A percentile compares a stretch with the other conserved stretches of the same genome.
These are phyloP conservation scores for Cladosporium cucumerinum DNA, from an alignment of 2,329 filamentous ascomycete genomes.

Conservation along the genomic window DNA sequence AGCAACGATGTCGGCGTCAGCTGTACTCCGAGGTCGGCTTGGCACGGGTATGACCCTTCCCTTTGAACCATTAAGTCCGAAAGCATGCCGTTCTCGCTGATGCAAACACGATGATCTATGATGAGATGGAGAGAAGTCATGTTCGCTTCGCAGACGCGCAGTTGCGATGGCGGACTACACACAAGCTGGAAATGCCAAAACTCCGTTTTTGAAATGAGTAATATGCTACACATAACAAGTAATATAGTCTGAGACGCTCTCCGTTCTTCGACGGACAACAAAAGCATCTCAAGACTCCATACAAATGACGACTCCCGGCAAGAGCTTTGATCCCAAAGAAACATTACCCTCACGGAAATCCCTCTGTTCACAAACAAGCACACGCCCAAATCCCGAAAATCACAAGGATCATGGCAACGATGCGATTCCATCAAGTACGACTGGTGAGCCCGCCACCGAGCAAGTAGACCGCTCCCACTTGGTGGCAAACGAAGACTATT, in stretches of 20 bases:
- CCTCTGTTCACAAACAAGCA: neutral
- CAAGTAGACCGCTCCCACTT: neutral
- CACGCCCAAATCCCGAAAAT: neutral
- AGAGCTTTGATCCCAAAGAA: neutral
- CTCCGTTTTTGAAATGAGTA: neutral
- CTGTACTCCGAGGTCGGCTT: constrained; percentile 1
- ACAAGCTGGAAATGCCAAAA: neutral
- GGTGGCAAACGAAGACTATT: constrained; percentile 26
- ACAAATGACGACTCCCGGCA: neutral
- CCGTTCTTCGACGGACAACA: neutral
- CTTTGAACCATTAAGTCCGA: neutral
- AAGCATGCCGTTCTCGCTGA: constrained; percentile 1
- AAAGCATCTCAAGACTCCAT: neutral
- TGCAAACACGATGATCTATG: neutral
- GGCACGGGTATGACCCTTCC: neutral
- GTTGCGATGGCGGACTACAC: neutral
- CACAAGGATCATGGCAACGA: neutral
- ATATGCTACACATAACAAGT: neutral
- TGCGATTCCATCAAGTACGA: neutral
- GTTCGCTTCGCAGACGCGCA: neutral
- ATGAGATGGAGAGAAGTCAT: neutral
- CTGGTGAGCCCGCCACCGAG: neutral
- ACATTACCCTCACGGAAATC: neutral
- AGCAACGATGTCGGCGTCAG: neutral
- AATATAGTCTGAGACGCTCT: neutral